Percentiles rank a stretch among this genome's conserved stretches.
phyloP scores from a whole-genome alignment of 2,329 filamentous ascomycete species.

The Talaromyces atroroseus region DNA sequence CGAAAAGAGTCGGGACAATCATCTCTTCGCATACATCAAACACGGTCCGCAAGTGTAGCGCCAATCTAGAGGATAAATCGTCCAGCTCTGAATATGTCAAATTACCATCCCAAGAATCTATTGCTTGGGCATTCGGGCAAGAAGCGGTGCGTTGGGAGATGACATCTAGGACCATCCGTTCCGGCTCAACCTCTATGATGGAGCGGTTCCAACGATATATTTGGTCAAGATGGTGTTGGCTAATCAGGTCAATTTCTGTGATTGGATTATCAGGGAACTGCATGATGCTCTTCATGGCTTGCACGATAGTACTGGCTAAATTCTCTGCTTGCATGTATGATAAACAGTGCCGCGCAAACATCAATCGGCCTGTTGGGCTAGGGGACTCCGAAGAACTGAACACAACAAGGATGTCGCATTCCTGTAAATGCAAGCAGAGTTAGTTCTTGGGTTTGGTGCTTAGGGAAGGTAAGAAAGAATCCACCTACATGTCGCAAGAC shows the following conservation, averaged over 20 bases:
- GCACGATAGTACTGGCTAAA: background rate
- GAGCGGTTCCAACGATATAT: background rate
- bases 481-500: background rate
- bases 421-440: background rate
- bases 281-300: background rate
- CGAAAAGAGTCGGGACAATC: conserved; percentile 12
- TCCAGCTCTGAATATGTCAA: conserved; percentile 11
- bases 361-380: background rate
- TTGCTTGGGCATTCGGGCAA: background rate
- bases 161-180: background rate
- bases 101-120: conserved; percentile 14
- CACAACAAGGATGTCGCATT: background rate
- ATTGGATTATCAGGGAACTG: background rate
- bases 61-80: conserved; percentile 9
- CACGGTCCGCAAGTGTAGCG: background rate
- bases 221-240: background rate
- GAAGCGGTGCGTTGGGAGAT: background rate
- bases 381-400: background rate
- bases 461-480: background rate
- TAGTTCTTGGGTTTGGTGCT: background rate
- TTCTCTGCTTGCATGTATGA: background rate
- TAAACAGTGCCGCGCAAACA: background rate
- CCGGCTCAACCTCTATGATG: background rate
- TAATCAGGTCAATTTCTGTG: background rate
- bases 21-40: background rate